A percentile compares a stretch with the other conserved stretches of the same genome.
phyloP scores from a whole-genome alignment of 164 flowering plant genomes.

The Piper longum region DNA sequence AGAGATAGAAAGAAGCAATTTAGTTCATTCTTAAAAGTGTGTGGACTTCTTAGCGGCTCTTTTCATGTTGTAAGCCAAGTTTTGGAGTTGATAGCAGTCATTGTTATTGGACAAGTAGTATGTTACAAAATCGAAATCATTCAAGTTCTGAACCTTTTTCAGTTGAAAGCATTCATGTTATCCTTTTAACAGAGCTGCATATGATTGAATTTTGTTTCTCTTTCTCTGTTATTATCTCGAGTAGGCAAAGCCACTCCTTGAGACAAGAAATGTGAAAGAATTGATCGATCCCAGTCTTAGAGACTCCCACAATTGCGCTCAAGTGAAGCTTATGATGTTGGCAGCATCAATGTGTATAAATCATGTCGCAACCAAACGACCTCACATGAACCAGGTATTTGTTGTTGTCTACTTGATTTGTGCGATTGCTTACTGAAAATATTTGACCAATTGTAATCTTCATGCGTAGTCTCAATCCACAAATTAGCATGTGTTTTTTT shows the following conservation, averaged over 20 bases:
- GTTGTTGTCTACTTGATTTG: not conserved
- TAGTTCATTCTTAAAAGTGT: no score
- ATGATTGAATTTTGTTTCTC: not conserved
- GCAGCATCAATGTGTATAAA: conserved; percentile 78
- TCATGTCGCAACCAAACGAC: conserved; percentile 49
- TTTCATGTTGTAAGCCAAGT: no score
- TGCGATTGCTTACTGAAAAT: not conserved
- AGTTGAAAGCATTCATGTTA: not conserved
- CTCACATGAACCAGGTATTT: conserved; percentile 57
- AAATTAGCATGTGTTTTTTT: no score
- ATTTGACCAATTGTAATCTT: no score
- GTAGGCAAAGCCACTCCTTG: conserved; percentile 83
- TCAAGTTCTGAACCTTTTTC: no score
- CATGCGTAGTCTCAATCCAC: no score
- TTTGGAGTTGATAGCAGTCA: no score
- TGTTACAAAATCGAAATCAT: no score
- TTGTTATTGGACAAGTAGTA: no score
- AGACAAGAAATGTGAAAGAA: conserved; percentile 32
- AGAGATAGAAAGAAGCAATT: no score
- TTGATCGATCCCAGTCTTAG: conserved; percentile 61
- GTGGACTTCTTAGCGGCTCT: no score
- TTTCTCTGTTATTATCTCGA: not conserved
- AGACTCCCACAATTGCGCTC: conserved; percentile 29
- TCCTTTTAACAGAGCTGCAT: not conserved
- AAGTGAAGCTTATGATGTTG: conserved; percentile 52